These are phyloP conservation scores for Eutrema yunnanense DNA, from an alignment of 345 rosid genomes.

Conservation along the genomic window DNA sequence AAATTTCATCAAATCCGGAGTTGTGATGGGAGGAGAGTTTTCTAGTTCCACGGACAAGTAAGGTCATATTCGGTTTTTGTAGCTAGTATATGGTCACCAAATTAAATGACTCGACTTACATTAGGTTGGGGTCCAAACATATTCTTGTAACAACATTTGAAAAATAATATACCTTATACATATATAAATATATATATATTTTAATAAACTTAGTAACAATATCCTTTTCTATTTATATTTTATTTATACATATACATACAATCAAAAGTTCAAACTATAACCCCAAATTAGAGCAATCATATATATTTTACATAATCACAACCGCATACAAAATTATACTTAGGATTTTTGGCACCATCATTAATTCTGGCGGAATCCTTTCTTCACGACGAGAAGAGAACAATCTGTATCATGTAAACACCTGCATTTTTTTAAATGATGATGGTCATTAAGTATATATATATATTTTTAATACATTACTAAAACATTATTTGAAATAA, in stretches of 20 bases:
- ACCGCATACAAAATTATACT: neutral
- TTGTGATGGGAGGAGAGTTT: no score
- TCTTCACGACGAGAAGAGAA: constrained; percentile 11
- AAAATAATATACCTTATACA: no score
- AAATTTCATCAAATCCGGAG: no score
- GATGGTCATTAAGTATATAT: neutral
- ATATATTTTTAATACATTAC: neutral
- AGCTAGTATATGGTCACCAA: no score
- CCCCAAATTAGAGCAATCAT: constrained; percentile 17
- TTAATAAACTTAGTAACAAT: no score
- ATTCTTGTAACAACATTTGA: no score
- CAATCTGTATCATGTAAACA: neutral
- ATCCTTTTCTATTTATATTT: no score
- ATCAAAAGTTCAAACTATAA: constrained; percentile 19
- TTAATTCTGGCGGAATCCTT: neutral
- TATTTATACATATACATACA: neutral
- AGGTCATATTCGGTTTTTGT: no score
- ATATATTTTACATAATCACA: neutral
- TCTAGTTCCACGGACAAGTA: no score
- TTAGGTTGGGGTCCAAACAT: no score
- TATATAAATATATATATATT: no score
- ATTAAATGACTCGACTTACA: no score
- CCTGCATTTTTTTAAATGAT: constrained; percentile 9
- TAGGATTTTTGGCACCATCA: neutral
- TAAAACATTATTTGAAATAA: neutral